A percentile compares a stretch with the other conserved stretches of the same genome.
Conservation (phyloP, 441 rosid genomes). For the Metrosideros polymorpha region DNA sequence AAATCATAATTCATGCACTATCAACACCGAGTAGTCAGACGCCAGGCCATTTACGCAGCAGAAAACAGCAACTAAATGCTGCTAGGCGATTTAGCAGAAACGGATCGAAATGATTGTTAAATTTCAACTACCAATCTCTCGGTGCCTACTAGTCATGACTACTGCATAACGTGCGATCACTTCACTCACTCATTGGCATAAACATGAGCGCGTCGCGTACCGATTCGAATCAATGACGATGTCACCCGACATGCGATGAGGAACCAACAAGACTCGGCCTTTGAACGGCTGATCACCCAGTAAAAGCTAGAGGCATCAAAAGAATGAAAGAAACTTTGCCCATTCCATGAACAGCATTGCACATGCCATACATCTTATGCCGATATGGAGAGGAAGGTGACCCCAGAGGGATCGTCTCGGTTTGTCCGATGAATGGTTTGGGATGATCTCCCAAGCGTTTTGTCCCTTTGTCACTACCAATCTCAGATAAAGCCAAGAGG, state of each 20-base stretch:
- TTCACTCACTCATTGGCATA: background rate
- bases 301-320: background rate
- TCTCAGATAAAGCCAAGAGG: background rate
- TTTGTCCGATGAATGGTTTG: background rate
- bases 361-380: background rate
- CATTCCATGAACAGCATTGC: background rate
- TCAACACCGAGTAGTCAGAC: background rate
- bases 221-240: background rate
- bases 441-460: background rate
- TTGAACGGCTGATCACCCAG: background rate
- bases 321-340: slow-evolving; percentile 2
- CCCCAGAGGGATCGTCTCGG: background rate
- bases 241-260: background rate
- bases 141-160: background rate
- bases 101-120: background rate
- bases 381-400: background rate
- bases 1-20: background rate
- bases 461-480: background rate
- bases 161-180: background rate
- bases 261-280: background rate
- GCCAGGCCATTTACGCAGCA: background rate
- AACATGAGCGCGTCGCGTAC: background rate
- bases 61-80: background rate
- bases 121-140: background rate
- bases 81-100: background rate